A percentile compares a stretch with the other conserved stretches of the same genome.
Evolutionary conservation across 805 yeast genomes (phyloP).

Genomic region (Priceomyces castillae): DNA sequence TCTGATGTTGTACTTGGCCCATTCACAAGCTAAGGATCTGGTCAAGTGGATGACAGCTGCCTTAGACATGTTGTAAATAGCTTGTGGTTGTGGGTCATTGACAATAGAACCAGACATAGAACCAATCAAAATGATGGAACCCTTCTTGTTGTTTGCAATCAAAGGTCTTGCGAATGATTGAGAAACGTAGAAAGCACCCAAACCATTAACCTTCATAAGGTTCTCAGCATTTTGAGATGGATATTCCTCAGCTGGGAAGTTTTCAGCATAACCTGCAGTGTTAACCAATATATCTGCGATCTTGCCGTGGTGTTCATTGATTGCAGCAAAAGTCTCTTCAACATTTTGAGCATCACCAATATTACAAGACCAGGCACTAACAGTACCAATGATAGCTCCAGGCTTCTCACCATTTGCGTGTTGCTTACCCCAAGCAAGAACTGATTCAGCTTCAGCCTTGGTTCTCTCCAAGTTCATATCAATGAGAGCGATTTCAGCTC

Average conservation of each 20-base stretch:
- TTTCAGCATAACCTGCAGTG: conserved; percentile 85
- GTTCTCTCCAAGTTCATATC: conserved; percentile 65
- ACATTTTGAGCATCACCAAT: conserved; percentile 64
- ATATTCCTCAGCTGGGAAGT: conserved; percentile 73
- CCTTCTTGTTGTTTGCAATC: conserved; percentile 52
- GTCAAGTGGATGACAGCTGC: conserved; percentile 84
- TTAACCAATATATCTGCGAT: conserved; percentile 66
- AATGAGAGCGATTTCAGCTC: conserved; percentile 71
- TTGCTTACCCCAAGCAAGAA: conserved; percentile 35
- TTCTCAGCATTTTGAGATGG: conserved; percentile 69
- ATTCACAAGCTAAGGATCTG: conserved; percentile 73
- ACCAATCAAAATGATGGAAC: conserved; percentile 68
- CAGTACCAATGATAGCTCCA: conserved; percentile 32
- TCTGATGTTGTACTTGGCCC: conserved; percentile 75
- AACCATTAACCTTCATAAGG: conserved; percentile 65
- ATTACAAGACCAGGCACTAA: conserved; percentile 71
- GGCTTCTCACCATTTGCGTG: conserved; percentile 41
- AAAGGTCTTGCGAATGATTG: conserved; percentile 70
- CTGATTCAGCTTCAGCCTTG: conserved; percentile 50
- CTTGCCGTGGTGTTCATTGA: conserved; percentile 56
- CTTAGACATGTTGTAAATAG: conserved; percentile 80
- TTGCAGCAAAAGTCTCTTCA: conserved; percentile 50
- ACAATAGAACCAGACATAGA: conserved; percentile 78
- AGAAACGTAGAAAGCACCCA: conserved; percentile 74
- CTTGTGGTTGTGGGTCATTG: conserved; percentile 76